Evolutionary conservation across 2,329 filamentous ascomycete genomes (phyloP).

Genomic region (Plectosphaerella cucumerina): DNA sequence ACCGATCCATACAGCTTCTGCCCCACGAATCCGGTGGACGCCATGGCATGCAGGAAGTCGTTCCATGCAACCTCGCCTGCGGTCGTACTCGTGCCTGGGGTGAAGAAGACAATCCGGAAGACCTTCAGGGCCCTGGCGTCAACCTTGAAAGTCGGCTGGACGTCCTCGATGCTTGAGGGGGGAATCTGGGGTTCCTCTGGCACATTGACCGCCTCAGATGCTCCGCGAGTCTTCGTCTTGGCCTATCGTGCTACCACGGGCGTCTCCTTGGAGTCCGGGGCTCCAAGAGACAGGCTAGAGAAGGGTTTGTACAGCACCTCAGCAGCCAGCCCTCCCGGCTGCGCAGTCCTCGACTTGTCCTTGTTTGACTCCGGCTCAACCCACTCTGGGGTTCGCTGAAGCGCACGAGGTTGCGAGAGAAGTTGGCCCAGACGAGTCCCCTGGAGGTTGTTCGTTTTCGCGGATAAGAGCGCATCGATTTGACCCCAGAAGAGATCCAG

Average conservation of each 20-base stretch:
- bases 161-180: not conserved
- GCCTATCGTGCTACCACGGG: constrained; percentile 4
- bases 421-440: constrained; percentile 22
- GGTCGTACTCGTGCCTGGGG: constrained; percentile 21
- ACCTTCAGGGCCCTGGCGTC: constrained; percentile 27
- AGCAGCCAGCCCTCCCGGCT: not conserved
- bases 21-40: constrained; percentile 40
- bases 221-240: constrained; percentile 15
- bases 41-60: constrained; percentile 51
- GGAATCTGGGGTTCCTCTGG: not conserved
- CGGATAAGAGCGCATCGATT: constrained; percentile 13
- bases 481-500: constrained; percentile 43
- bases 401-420: constrained; percentile 24
- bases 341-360: not conserved
- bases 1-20: constrained; percentile 57
- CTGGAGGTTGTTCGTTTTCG: constrained; percentile 9
- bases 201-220: not conserved
- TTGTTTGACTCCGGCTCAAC: constrained; percentile 25
- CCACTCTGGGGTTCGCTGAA: constrained; percentile 48
- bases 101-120: constrained; percentile 15
- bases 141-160: constrained; percentile 16
- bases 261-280: not conserved
- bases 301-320: constrained; percentile 15
- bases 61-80: constrained; percentile 47
- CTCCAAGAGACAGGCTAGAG: constrained; percentile 16